Evolutionary conservation across 441 rosid species (phyloP), one percentile per base, ranked within the genome.

Genomic region (Gossypium gossypioides): DNA sequence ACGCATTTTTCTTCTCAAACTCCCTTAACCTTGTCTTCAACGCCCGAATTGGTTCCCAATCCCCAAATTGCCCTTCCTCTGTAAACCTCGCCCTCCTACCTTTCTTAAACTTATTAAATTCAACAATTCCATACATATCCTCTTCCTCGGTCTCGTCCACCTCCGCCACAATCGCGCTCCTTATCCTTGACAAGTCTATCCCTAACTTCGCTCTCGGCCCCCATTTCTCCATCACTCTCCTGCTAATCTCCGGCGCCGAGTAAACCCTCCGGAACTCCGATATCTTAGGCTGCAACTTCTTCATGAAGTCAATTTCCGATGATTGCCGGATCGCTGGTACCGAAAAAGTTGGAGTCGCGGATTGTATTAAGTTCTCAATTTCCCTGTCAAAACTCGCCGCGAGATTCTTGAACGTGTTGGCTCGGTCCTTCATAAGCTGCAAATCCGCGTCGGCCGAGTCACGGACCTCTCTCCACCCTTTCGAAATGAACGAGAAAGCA

Each of bases 381-480:
- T 91, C 98, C 0, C 97, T 74, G 70, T 94, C 97, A 76, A 92
- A 89, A 19, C 96, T 85, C 4, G 85, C 86, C 6, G 97, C 97
- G 10, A 94, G 83, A 79, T 89, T 89, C 83, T 86, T 90, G 75
- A 94, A 87, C 7, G 97, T 87, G 52, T 87, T 90, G 56, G 97
- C 97, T 59, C 99, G 86, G 71, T 89, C 83, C 19, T 85, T 77
- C 85, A 94, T 89, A 79, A 92, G 77, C 77, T 85, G 97, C 73
- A 94, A 79, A 80, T 94, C 97, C 70, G 96, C 99, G 75, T 87
- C 97, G 0, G 97, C 92, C 18, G 97, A 94, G 78, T 92, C 88
- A 0, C 89, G 84, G 32, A 94, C 99, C 78, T 90, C 97, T 27
- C 90, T 82, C 97, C 94, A 94, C 27, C 99, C 93, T 79, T 79